Conservation (phyloP, 1,284 basidiomycete species). For the Cutaneotrichosporon daszewskae region DNA sequence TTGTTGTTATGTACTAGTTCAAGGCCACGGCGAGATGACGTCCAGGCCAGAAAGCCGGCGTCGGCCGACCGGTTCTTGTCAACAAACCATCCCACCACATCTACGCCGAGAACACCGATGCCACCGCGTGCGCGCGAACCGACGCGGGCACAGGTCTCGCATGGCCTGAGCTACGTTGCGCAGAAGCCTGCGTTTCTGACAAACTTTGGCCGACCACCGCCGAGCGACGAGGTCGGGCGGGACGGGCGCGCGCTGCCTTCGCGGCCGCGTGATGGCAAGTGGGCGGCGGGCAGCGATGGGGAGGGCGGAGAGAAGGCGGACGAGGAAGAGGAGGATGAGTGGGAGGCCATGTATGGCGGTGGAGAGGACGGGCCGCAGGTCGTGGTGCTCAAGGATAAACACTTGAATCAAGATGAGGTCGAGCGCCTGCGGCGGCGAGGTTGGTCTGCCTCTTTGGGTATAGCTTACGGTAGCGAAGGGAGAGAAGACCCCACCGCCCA, state of each 20-base stretch:
- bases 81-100: neutral
- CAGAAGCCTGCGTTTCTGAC: slow-evolving; percentile 37
- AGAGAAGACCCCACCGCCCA: neutral
- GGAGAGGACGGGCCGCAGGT: slow-evolving; percentile 77
- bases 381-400: slow-evolving; percentile 75
- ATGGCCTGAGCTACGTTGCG: slow-evolving; percentile 36
- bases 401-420: slow-evolving; percentile 65
- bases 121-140: slow-evolving; percentile 9
- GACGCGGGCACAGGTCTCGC: slow-evolving; percentile 18
- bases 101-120: slow-evolving; percentile 2
- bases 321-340: slow-evolving; percentile 64
- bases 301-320: slow-evolving; percentile 51
- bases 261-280: slow-evolving; percentile 35
- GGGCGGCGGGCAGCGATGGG: slow-evolving; percentile 30
- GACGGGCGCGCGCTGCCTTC: slow-evolving; percentile 24
- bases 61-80: neutral
- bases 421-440: slow-evolving; percentile 71
- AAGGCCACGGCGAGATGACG: neutral
- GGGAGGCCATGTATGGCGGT: slow-evolving; percentile 68
- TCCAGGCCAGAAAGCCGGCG: no score
- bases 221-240: slow-evolving; percentile 3
- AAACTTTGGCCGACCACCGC: slow-evolving; percentile 29
- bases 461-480: slow-evolving; percentile 6
- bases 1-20: neutral
- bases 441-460: slow-evolving; percentile 40